Base-by-base conservation (phyloP, 2,329 filamentous ascomycete species). In the Alternaria tenuissima region DNA sequence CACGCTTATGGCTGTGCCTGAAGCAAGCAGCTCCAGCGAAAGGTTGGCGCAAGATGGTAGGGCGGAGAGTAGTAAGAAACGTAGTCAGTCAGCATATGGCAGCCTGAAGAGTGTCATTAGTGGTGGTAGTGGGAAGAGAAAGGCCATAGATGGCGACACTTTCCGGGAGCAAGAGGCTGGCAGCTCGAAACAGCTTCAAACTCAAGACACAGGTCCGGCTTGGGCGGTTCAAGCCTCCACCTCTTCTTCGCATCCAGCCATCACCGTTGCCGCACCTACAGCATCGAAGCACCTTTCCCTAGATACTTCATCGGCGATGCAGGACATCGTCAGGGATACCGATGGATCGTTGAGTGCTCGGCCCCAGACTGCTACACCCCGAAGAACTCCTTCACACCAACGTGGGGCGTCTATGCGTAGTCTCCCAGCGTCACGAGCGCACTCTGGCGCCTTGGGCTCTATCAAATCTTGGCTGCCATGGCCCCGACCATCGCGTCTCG, bases 11-110 rank as follows among this genome's bases (percentile, higher is more conserved):
- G 79, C 78, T 34, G 81, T 84, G 46, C 81, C 81, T 8, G 82
- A 84, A 71, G 81, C 76, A 6, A 82, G 80, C 66, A 81, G 80
- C 48, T 80, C 80, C n/a, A 82, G 80, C 60, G 78, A 80, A 65
- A 67, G 74, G 42, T 54, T 80, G 18, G 76, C 76, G 14, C 73
- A 75, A 43, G 76, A 76, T 43, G 66, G 63, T 24, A 69, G 51
- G 51, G 62, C 48, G 11, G 62, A 57, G 8, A 68, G 66, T 36
- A 71, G 62, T 34, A 76, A 68, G 56, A 76, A 72, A 61, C 63
- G 75, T 39, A 77, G 73, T 42, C 74, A 73, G 43, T 78, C 76
- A 8, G 76, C 76, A 24, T 78, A 78, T 53, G 76, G 76, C 24
- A 78, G 76, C 55, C 52, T 78, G 61, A 78, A 78, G 63, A 78